Percentiles rank a stretch among this genome's conserved stretches.
Conservation (phyloP, 2,329 filamentous ascomycete species). For the Aspergillus chevalieri region DNA sequence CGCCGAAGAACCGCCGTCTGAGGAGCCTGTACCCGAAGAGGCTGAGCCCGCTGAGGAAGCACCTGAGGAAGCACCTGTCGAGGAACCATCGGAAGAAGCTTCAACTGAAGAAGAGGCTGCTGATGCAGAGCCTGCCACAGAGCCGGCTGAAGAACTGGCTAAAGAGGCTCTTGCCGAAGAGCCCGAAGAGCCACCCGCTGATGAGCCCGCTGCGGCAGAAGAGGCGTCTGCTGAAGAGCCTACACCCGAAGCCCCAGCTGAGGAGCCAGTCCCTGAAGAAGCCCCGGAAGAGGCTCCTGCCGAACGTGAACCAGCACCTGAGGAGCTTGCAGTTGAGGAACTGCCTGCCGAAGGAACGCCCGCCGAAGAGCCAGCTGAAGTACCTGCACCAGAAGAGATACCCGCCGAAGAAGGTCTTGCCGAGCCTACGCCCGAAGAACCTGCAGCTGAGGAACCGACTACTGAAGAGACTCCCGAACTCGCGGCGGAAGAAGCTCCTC, state of each 20-base stretch:
- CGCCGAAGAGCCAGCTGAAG: conserved; percentile 10
- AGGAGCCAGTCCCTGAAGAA: conserved; percentile 8
- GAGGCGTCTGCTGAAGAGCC: conserved; percentile 11
- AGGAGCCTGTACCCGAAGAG: neutral
- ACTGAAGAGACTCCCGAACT: conserved; percentile 12
- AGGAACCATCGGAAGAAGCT: neutral
- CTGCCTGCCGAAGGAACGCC: conserved; percentile 6
- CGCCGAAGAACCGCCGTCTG: conserved; percentile 2
- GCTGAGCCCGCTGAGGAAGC: neutral
- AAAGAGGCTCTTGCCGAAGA: conserved; percentile 13
- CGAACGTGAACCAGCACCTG: conserved; percentile 7
- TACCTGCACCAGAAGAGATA: conserved; percentile 8
- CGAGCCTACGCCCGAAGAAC: conserved; percentile 8
- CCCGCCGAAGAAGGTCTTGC: conserved; percentile 7
- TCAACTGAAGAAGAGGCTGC: conserved; percentile 4
- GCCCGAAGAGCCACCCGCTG: conserved; percentile 6
- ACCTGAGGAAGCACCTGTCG: neutral
- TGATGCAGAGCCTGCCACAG: neutral
- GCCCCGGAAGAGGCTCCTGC: conserved; percentile 7
- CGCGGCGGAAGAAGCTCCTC: conserved; percentile 1
- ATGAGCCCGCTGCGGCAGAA: conserved; percentile 8
- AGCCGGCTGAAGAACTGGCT: neutral
- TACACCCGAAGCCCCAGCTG: conserved; percentile 8
- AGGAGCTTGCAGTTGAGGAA: conserved; percentile 10
- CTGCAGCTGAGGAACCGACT: conserved; percentile 9